Base-by-base conservation (phyloP, 1,139 yeast genomes). In the Kurtzmaniella quercitrusa region DNA sequence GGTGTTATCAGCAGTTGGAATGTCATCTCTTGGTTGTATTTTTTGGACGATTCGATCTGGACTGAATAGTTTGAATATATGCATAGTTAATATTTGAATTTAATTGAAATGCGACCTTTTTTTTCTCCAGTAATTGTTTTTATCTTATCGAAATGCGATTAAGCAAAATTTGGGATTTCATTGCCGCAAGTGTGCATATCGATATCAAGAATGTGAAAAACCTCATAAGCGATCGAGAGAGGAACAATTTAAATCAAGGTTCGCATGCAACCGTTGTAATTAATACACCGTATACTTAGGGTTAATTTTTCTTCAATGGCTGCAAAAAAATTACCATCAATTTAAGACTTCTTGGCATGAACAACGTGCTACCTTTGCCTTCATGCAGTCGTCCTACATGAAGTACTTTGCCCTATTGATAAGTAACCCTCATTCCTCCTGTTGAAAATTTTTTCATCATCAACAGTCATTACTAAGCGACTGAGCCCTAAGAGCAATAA, bases 1-100 rank as follows among this genome's bases (percentile, higher is more conserved):
- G 99, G 98, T 5, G 80, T 93, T 2, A 71, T 91, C 5, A 77
- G 89, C 39, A 82, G 95, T 43, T 94, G 96, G 95, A 78, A 85
- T 48, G 94, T 95, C 2, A 78, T 93, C 50, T 80, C 86, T 45
- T 88, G 96, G 95, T 66, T 87, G 40, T 91, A 88, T 59, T 86
- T 89, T 59, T 81, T 88, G 42, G 87, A 84, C 53, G 93, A 84
- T 51, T 68, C 75, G 4, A 65, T 83, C 5, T 82, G 88, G 88
- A 14, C 21, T 23, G 38, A 36, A 26, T 18, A 17, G 12, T 11
- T 30, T 30, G n/a, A 30, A 30, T 7, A 22, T 7, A 22, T 22
- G 26, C n/a, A n/a, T n/a, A n/a, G n/a, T n/a, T n/a, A n/a, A n/a
- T n/a, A n/a, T n/a, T n/a, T n/a, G n/a, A n/a, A n/a, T n/a, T n/a